A percentile compares a stretch with the other conserved stretches of the same genome.
phyloP scores from a whole-genome alignment of 169 alveolate species.

The Plasmodium fragile region DNA sequence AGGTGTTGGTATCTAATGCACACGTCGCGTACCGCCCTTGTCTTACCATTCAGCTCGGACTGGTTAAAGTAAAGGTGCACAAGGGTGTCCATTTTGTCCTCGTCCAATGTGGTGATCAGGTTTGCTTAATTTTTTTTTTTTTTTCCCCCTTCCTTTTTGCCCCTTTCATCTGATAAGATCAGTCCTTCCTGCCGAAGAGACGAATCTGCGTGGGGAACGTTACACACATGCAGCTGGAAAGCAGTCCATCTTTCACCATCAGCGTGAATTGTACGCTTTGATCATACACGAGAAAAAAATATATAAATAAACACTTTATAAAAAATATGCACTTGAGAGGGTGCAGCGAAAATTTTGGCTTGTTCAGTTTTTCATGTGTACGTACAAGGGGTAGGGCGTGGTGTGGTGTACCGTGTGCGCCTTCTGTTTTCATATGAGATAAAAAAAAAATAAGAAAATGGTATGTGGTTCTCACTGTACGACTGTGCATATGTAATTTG shows the following conservation, averaged over 20 bases:
- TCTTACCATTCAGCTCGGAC: constrained; percentile 31
- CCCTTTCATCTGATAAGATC: not conserved
- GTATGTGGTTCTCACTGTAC: not conserved
- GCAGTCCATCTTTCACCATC: not conserved
- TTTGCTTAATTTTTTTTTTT: not conserved
- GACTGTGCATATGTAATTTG: not conserved
- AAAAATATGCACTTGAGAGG: not conserved
- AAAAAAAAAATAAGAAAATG: not conserved
- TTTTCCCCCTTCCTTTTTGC: not conserved
- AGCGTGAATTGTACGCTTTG: not conserved
- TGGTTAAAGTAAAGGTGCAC: constrained; percentile 39
- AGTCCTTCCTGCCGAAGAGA: not conserved
- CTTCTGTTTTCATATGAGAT: not conserved
- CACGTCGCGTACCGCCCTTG: not conserved
- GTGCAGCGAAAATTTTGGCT: not conserved
- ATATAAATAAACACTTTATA: not conserved
- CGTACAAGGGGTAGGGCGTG: not conserved
- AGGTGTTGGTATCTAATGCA: not conserved
- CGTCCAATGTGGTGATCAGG: not conserved
- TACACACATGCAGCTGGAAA: not conserved
- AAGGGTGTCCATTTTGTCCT: constrained; percentile 21
- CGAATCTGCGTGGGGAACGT: not conserved
- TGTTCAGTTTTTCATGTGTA: not conserved
- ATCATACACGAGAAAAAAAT: not conserved
- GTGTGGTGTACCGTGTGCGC: not conserved